These are phyloP conservation scores for Kwoniella dejecticola DNA, from an alignment of 768 basidiomycete genomes.

Conservation along the genomic window DNA sequence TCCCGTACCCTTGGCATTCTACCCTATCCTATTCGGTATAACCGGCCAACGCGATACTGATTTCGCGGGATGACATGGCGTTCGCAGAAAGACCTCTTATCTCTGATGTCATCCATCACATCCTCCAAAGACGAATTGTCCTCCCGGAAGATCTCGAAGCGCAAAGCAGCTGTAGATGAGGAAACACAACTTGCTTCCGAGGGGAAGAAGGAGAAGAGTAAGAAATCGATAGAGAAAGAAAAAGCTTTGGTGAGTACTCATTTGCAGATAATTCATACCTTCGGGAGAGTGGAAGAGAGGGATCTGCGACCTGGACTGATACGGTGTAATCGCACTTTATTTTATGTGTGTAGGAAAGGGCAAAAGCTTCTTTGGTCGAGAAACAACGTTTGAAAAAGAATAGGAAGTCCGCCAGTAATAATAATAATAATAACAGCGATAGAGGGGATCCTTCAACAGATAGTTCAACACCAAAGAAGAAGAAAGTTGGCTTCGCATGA, in stretches of 20 bases:
- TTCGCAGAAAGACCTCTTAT: slow-evolving; percentile 15
- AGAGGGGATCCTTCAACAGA: background rate
- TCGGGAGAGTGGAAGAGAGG: too few relatives aligned
- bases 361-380: slow-evolving; percentile 9
- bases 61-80: background rate
- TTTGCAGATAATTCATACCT: background rate
- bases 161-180: slow-evolving; percentile 10
- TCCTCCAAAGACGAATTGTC: slow-evolving; percentile 3
- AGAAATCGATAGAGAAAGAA: slow-evolving; percentile 9
- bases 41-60: too few relatives aligned
- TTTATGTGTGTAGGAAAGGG: slow-evolving; percentile 4
- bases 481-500: slow-evolving; percentile 8
- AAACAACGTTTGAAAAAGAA: slow-evolving; percentile 14
- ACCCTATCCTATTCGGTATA: too few relatives aligned
- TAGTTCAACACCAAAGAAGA: slow-evolving; percentile 7
- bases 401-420: background rate
- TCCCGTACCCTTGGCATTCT: background rate
- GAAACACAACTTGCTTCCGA: slow-evolving; percentile 2
- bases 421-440: too few relatives aligned
- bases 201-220: slow-evolving; percentile 7
- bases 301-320: too few relatives aligned
- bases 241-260: slow-evolving; percentile 10
- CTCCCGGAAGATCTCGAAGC: slow-evolving; percentile 4
- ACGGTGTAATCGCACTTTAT: background rate
- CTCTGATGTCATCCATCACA: slow-evolving; percentile 17